phyloP scores from a whole-genome alignment of 306 rosid species.

The Morella rubra region DNA sequence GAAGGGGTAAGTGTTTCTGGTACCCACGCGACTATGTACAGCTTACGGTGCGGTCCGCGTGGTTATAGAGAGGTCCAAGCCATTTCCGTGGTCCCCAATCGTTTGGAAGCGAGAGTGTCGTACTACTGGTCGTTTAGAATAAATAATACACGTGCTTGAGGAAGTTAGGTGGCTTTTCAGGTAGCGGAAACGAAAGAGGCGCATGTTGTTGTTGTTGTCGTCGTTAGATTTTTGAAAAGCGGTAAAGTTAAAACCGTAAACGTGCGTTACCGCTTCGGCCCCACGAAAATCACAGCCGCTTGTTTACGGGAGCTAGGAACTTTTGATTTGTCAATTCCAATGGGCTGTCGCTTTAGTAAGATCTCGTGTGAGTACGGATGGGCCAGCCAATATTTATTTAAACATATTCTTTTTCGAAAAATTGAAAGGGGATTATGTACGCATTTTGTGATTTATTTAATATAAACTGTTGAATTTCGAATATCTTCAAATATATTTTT shows the following conservation, averaged over 20 bases:
- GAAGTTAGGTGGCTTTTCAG: background rate
- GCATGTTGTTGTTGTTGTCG: background rate
- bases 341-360: constrained; percentile 36
- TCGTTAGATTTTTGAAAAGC: background rate
- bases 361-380: background rate
- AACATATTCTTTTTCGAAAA: too few species aligned
- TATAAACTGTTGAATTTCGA: too few species aligned
- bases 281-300: background rate
- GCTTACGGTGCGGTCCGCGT: background rate
- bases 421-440: too few species aligned
- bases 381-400: too few species aligned
- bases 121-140: background rate
- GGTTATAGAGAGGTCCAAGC: background rate
- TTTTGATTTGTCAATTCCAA: constrained; percentile 9
- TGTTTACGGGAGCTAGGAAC: too few species aligned
- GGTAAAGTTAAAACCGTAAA: background rate
- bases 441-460: too few species aligned
- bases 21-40: background rate
- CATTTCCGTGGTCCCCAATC: background rate
- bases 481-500: too few species aligned
- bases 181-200: background rate
- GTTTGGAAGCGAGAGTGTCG: background rate
- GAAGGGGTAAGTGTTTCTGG: background rate
- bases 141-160: background rate
- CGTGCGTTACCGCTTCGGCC: background rate